Conservation (phyloP, 2,329 filamentous ascomycete species). For the Penicillium brevicompactum region DNA sequence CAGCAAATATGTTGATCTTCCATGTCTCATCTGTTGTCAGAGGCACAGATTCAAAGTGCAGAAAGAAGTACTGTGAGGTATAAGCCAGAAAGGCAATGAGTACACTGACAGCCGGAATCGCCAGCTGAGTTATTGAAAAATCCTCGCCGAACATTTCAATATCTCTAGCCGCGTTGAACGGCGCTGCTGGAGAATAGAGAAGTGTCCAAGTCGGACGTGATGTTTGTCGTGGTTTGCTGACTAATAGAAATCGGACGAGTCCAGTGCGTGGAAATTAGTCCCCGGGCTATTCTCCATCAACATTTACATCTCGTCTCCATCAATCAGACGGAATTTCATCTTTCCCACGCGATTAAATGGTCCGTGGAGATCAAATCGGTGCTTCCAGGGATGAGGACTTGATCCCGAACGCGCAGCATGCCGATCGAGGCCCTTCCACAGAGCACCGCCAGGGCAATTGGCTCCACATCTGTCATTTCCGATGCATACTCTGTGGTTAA, state of each 20-base stretch:
- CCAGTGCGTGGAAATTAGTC: slow-evolving; percentile 2
- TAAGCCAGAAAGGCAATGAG: slow-evolving; percentile 63
- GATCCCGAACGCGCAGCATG: slow-evolving; percentile 35
- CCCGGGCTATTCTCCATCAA: background rate
- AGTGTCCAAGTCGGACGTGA: slow-evolving; percentile 11
- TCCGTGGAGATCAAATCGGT: background rate
- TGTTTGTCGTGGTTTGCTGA: slow-evolving; percentile 20
- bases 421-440: slow-evolving; percentile 49
- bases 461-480: slow-evolving; percentile 59
- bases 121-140: slow-evolving; percentile 45
- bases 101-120: slow-evolving; percentile 55
- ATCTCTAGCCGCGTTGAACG: background rate
- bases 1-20: slow-evolving; percentile 57
- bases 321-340: background rate
- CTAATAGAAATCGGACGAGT: slow-evolving; percentile 10
- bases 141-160: slow-evolving; percentile 22
- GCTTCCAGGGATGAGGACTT: slow-evolving; percentile 8
- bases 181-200: slow-evolving; percentile 1
- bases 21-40: slow-evolving; percentile 53
- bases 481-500: slow-evolving; percentile 62
- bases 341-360: background rate
- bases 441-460: slow-evolving; percentile 52
- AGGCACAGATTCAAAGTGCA: slow-evolving; percentile 55
- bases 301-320: background rate
- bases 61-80: slow-evolving; percentile 61